A percentile compares a stretch with the other conserved stretches of the same genome.
Conservation (phyloP, 108 stramenopile species). For the Discostella stelligeroides region DNA sequence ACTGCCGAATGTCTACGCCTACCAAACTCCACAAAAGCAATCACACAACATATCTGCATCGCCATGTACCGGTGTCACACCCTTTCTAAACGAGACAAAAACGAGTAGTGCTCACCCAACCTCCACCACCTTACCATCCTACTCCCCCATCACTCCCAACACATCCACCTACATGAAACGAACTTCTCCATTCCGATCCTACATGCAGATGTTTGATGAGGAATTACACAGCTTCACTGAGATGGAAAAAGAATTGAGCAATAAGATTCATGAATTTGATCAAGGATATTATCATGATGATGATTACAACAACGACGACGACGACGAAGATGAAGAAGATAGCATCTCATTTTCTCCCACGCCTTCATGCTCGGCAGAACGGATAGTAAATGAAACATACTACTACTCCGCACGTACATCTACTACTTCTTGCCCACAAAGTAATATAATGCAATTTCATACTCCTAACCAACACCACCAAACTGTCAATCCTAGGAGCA, state of each 20-base stretch:
- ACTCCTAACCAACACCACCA: no score
- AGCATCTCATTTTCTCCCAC: no score
- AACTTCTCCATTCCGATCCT: conserved; percentile 6
- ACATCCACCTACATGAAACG: background rate
- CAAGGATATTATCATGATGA: background rate
- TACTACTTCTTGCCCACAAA: no score
- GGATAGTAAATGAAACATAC: no score
- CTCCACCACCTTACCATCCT: background rate
- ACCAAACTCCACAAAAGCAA: background rate
- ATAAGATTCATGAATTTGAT: conserved; percentile 4
- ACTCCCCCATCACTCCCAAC: background rate
- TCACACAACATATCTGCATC: background rate
- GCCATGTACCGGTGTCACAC: background rate
- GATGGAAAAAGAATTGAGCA: background rate
- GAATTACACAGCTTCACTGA: conserved; percentile 12
- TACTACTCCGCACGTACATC: no score
- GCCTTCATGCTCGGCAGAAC: no score
- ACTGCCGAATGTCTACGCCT: background rate
- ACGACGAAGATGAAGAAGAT: no score
- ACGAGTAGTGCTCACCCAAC: no score
- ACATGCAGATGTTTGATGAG: conserved; percentile 9
- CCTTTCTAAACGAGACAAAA: background rate
- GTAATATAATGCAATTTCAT: no score
- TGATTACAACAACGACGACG: background rate
- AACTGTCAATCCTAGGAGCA: no score